Conservation (phyloP, 1,284 basidiomycete species). For the Papiliotrema nemorosa region DNA sequence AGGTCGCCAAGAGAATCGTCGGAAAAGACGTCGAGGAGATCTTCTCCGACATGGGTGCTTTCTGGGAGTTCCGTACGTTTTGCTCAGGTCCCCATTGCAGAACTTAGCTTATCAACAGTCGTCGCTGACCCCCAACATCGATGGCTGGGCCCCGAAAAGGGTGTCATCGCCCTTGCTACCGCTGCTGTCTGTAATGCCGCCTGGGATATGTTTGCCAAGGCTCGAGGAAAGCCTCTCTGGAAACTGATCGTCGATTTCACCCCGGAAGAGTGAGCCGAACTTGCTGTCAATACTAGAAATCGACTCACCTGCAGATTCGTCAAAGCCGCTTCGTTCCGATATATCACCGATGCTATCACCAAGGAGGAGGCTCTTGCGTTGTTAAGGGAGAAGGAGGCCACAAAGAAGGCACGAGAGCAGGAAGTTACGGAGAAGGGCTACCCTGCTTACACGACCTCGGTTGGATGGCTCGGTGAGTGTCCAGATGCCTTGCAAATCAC, state of each 20-base stretch:
- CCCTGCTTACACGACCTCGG: conserved; percentile 91
- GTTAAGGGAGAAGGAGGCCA: conserved; percentile 69
- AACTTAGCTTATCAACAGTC: conserved; percentile 48
- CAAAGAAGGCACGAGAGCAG: conserved; percentile 72
- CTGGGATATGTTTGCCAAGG: conserved; percentile 55
- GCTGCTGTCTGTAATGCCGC: conserved; percentile 55
- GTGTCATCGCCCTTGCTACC: conserved; percentile 56
- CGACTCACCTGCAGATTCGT: conserved; percentile 56
- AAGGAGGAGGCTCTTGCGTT: conserved; percentile 81
- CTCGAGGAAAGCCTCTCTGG: conserved; percentile 56
- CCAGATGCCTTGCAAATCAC: neutral
- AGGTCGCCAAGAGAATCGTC: conserved; percentile 72
- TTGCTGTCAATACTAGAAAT: neutral
- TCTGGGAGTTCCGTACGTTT: conserved; percentile 46
- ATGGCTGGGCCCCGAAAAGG: conserved; percentile 62
- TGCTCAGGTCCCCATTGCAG: conserved; percentile 64
- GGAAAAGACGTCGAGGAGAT: conserved; percentile 80
- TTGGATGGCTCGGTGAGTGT: conserved; percentile 75
- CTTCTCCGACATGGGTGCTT: conserved; percentile 78
- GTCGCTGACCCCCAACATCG: conserved; percentile 81
- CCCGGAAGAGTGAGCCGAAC: conserved; percentile 61
- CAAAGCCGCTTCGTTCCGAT: conserved; percentile 75
- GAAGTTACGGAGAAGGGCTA: conserved; percentile 67
- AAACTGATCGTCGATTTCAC: conserved; percentile 57
- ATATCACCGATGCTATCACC: conserved; percentile 91